Evolutionary conservation across 192 early-diverging fungal genomes (phyloP).

Genomic region (Thamnidium elegans): DNA sequence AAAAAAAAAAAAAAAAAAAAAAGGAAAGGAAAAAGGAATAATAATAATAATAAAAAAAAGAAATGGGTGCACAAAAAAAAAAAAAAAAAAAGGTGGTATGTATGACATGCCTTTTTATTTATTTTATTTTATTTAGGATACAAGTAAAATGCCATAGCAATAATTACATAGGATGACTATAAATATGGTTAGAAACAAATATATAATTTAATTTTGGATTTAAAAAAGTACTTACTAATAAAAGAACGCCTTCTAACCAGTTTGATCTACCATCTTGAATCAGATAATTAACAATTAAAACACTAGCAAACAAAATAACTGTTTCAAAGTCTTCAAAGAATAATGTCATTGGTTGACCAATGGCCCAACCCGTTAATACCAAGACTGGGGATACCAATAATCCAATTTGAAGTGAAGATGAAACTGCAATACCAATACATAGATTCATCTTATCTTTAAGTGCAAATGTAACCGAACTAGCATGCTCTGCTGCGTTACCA

Average conservation of each 20-base stretch:
- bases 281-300: constrained; percentile 74
- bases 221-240: constrained; percentile 47
- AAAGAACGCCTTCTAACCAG: constrained; percentile 88
- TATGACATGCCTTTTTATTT: no score
- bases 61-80: no score
- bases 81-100: no score
- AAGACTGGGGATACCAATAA: constrained; percentile 69
- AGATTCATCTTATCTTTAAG: constrained; percentile 89
- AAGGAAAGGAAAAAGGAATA: no score
- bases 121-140: constrained; percentile 40
- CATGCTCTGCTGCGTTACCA: constrained; percentile 70
- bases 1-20: no score
- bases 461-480: constrained; percentile 80
- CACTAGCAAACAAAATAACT: constrained; percentile 75
- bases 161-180: constrained; percentile 76
- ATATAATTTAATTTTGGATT: no score
- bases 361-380: constrained; percentile 84
- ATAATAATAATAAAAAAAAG: no score
- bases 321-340: constrained; percentile 84
- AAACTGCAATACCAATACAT: constrained; percentile 52
- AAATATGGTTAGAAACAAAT: no score
- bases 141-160: constrained; percentile 81
- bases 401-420: constrained; percentile 73
- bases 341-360: constrained; percentile 76
- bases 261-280: constrained; percentile 84